A percentile compares a stretch with the other conserved stretches of the same genome.
These are phyloP conservation scores for Fraxinus excelsior DNA, from an alignment of 257 asterid genomes.

Conservation along the genomic window DNA sequence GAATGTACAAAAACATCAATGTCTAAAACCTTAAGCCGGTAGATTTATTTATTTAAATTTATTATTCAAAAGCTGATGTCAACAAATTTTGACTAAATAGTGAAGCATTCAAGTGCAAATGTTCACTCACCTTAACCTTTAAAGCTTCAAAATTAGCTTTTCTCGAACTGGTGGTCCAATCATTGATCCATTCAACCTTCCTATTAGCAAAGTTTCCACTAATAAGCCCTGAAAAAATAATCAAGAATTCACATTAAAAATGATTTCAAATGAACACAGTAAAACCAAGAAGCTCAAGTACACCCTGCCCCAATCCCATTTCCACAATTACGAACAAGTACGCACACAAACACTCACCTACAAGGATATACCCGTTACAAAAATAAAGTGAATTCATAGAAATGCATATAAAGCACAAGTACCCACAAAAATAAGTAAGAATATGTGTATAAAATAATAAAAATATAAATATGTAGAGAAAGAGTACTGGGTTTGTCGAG, in stretches of 20 bases:
- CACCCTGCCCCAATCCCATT: not conserved
- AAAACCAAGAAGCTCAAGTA: not conserved
- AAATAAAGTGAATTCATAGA: not conserved
- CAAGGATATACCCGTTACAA: not conserved
- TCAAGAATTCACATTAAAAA: not conserved
- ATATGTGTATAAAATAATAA: no score
- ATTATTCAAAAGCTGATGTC: no score
- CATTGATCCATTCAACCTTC: conserved; percentile 40
- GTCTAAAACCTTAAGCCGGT: no score
- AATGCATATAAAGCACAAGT: not conserved
- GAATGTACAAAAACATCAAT: no score
- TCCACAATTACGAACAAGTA: not conserved
- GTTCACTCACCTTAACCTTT: conserved; percentile 42
- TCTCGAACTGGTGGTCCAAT: conserved; percentile 30
- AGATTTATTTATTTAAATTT: no score
- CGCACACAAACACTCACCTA: not conserved
- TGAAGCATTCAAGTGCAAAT: not conserved
- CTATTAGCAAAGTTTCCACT: conserved; percentile 22
- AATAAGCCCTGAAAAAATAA: conserved; percentile 36
- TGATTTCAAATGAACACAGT: not conserved
- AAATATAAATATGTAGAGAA: not conserved
- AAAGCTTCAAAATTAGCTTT: conserved; percentile 35
- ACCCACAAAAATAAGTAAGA: not conserved
- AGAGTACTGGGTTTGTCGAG: conserved; percentile 45
- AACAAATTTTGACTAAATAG: no score